Base-by-base conservation (phyloP, 768 basidiomycete genomes). In the Boletus edulis region DNA sequence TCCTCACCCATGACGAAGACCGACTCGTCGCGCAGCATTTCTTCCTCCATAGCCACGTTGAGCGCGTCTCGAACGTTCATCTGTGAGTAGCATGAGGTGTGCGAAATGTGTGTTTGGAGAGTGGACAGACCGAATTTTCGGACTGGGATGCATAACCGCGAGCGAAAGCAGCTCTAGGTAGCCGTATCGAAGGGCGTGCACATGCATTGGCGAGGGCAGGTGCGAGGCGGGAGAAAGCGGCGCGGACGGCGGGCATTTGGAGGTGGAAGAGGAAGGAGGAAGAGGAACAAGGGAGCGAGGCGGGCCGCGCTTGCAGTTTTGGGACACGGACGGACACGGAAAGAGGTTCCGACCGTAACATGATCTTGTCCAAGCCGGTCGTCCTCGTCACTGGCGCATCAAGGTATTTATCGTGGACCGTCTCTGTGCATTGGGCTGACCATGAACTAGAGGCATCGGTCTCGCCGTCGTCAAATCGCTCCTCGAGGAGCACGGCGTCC, bases 51-150 rank as follows among this genome's bases (percentile, higher is more conserved):
- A 29, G 97, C 97, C 52, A 86, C 76, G 75, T 98, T 98, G 60
- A 99, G 87, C 42, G 97, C 97, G 52, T 99, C 97, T 68, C 97
- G 92, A 58, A 97, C 96, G 52, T 94, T 98, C 95, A 96, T 93
- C 93, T 94, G 61, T 32, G 52, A 38, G 27, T 20, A 31, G 46
- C 35, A 48, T 58, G 49, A 62, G 59, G 32, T 47, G 56, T 59
- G 56, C 46, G 55, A 63, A 60, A 58, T 62, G 49, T 54, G 56
- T 58, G 52, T 15, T 50, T 51, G n/a, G 44, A 20, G 45, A 24
- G 73, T 52, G 77, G 80, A 59, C 62, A 2, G 18, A 81, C 81
- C 56, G 76, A 71, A 64, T 78, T 72, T 61, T 75, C 77, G 60
- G 69, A 78, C 62, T 80, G 78, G 13, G 88, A 79, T 41, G 89